Conservation (phyloP, 495 filamentous ascomycete species). For the Xylaria cubensis region DNA sequence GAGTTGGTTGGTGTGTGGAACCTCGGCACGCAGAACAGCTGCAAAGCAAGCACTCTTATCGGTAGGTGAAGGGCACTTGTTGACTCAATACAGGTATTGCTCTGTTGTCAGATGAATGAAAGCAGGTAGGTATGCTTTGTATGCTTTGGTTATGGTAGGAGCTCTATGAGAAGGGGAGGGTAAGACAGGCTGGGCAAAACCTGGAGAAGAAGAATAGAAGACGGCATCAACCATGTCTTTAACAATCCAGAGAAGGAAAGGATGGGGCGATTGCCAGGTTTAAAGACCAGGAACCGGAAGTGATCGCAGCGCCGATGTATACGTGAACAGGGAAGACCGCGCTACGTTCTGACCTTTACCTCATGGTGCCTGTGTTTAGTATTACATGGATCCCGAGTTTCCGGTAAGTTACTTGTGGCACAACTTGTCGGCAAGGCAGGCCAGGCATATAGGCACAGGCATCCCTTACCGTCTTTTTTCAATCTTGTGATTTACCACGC, state of each 20-base stretch:
- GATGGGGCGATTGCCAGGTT: conserved; percentile 25
- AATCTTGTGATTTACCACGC: conserved; percentile 16
- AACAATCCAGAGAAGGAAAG: conserved; percentile 13
- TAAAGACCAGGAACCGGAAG: conserved; percentile 26
- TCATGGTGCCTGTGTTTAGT: conserved; percentile 18
- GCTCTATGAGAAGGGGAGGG: background rate
- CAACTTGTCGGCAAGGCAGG: conserved; percentile 6
- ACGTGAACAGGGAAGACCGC: conserved; percentile 9
- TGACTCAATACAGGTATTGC: conserved; percentile 5
- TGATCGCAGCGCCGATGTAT: conserved; percentile 14
- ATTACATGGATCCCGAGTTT: conserved; percentile 30
- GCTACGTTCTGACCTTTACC: conserved; percentile 19
- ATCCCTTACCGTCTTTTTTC: conserved; percentile 23
- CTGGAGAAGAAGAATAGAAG: conserved; percentile 17
- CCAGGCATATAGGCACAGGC: conserved; percentile 2
- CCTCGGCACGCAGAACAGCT: background rate
- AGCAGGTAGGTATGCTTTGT: conserved; percentile 4
- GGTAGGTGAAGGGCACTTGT: conserved; percentile 4
- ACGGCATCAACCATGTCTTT: conserved; percentile 19
- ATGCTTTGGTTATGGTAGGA: background rate
- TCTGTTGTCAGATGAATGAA: background rate
- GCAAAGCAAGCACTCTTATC: conserved; percentile 13
- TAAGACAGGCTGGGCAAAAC: conserved; percentile 1
- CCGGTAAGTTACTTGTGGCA: conserved; percentile 25
- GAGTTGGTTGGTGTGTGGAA: conserved; percentile 26